Percentiles rank a stretch among this genome's conserved stretches.
Evolutionary conservation across 352 stramenopile species (phyloP).

Genomic region (Elongisporangium anandrum): DNA sequence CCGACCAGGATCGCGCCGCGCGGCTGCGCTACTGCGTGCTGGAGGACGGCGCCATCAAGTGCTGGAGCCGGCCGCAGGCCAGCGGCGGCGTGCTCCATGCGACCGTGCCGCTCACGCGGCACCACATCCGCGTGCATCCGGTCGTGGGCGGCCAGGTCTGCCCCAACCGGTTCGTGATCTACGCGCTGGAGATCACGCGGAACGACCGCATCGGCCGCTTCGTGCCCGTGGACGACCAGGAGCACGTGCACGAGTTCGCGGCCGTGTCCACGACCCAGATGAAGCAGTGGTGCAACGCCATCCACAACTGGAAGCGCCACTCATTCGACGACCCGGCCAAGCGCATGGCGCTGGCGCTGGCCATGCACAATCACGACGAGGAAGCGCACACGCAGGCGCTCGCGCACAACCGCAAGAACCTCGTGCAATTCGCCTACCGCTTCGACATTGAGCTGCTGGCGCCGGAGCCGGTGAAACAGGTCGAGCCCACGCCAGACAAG

Average conservation of each 20-base stretch:
- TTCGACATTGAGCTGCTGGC: constrained; percentile 45
- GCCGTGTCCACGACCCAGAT: constrained; percentile 48
- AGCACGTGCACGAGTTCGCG: constrained; percentile 41
- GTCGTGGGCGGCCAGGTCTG: constrained; percentile 40
- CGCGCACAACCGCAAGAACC: constrained; percentile 9
- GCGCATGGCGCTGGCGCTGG: constrained; percentile 13
- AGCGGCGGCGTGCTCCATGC: constrained; percentile 25
- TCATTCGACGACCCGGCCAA: constrained; percentile 51
- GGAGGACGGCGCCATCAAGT: constrained; percentile 57
- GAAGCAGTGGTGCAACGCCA: constrained; percentile 58
- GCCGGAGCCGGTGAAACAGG: background rate
- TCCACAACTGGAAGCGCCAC: constrained; percentile 71
- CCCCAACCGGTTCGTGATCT: constrained; percentile 64
- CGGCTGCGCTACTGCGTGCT: constrained; percentile 64
- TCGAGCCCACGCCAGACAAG: constrained; percentile 1
- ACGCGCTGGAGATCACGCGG: constrained; percentile 41
- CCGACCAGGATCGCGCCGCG: constrained; percentile 30
- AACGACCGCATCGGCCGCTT: constrained; percentile 46
- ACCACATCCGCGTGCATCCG: constrained; percentile 53
- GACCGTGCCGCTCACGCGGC: constrained; percentile 52
- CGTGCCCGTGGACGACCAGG: constrained; percentile 20
- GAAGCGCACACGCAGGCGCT: background rate
- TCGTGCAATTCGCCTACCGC: constrained; percentile 21
- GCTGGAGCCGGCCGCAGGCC: constrained; percentile 23
- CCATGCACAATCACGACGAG: constrained; percentile 14